Base-by-base conservation (phyloP, 257 asterid genomes). In the Gentiana dahurica region DNA sequence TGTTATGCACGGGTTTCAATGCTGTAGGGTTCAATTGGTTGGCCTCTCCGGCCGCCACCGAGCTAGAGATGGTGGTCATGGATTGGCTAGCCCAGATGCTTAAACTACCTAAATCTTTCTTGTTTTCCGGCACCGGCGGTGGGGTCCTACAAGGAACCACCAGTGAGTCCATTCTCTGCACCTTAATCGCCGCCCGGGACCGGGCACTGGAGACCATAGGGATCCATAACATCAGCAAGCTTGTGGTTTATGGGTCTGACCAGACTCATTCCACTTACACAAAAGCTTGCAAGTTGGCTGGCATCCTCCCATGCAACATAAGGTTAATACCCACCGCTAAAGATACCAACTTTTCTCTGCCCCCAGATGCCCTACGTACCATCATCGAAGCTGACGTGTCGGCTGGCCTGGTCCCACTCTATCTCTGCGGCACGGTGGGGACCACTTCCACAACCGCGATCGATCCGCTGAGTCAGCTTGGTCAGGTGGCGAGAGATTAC, bases 1-100 rank as follows among this genome's bases (percentile, higher is more conserved):
- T 71, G 76, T 61, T 71, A 0, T 65, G 72, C 55, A 71, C 67
- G 0, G 56, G 68, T 63, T 71, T 71, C 61, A 71, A 71, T 50
- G 51, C 76, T 9, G 68, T 71, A 13, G 76, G 76, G 1, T 71
- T 71, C 63, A 71, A 71, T 36, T 71, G 72, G 76, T 68, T 71
- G 3, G 72, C 76, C 7, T 71, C 76, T 0, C 76, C 76, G 11
- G 76, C 72, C 2, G 58, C 67, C 6, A 71, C 76, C 5, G 76
- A 71, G 72, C 63, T 71, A 12, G 76, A 71, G 32, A 71, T 71
- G 76, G 68, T 71, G n/a, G 71, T 71, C 45, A 65, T 71, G 68
- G 76, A 71, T 36, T 71, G 76, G 72, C 58, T 65, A 0, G 76
- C 72, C 0, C 55, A 57, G 13, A 61, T 71, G 68, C 54, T 71